Percentiles rank a stretch among this genome's conserved stretches.
Conservation (phyloP, 2,329 filamentous ascomycete species). For the Cladosporium velox region DNA sequence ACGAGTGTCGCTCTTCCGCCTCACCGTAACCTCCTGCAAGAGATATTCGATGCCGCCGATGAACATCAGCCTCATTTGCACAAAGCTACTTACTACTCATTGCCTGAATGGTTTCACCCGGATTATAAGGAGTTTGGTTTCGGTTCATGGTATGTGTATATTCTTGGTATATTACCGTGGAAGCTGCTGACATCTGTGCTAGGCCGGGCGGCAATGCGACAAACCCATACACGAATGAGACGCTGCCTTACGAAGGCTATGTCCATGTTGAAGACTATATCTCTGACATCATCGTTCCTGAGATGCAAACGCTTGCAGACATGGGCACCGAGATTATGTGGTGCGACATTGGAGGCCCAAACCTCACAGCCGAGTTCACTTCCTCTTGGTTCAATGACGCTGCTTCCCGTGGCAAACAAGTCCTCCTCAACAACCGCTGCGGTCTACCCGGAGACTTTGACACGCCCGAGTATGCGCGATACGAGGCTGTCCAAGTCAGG, state of each 20-base stretch:
- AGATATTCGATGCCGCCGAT: slow-evolving; percentile 48
- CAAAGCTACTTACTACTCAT: slow-evolving; percentile 48
- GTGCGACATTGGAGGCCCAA: slow-evolving; percentile 51
- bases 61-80: slow-evolving; percentile 48
- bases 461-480: slow-evolving; percentile 60
- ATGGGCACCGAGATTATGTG: slow-evolving; percentile 52
- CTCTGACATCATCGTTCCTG: slow-evolving; percentile 45
- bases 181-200: background rate
- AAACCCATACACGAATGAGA: slow-evolving; percentile 48
- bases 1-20: slow-evolving; percentile 45
- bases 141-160: slow-evolving; percentile 31
- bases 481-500: slow-evolving; percentile 51
- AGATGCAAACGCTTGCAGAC: slow-evolving; percentile 48
- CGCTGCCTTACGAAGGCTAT: slow-evolving; percentile 48
- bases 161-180: background rate
- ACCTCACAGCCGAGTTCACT: slow-evolving; percentile 47
- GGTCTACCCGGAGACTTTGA: slow-evolving; percentile 61
- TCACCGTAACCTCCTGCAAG: slow-evolving; percentile 45
- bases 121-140: slow-evolving; percentile 47
- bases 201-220: slow-evolving; percentile 46
- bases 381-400: slow-evolving; percentile 47
- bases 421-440: slow-evolving; percentile 60
- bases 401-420: slow-evolving; percentile 47
- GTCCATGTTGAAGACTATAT: slow-evolving; percentile 47
- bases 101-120: slow-evolving; percentile 52